Evolutionary conservation across 2,329 filamentous ascomycete genomes (phyloP).

Genomic region (Curvularia verruculosa): DNA sequence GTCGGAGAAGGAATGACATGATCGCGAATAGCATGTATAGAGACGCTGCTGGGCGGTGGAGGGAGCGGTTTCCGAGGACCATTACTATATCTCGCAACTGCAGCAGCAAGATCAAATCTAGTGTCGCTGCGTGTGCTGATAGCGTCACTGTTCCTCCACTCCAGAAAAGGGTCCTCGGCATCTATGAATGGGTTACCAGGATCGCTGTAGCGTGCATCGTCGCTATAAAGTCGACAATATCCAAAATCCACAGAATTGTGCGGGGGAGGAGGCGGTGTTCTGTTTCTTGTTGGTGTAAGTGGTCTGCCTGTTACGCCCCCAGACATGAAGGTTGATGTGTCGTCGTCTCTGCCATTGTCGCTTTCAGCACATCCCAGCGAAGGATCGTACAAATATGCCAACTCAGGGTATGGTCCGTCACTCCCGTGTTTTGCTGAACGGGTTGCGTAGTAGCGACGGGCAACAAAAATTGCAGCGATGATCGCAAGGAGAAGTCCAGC

Average conservation of each 20-base stretch:
- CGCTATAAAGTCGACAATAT: constrained; percentile 14
- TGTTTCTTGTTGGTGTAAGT: neutral
- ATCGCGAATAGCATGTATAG: constrained; percentile 11
- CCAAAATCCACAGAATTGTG: constrained; percentile 4
- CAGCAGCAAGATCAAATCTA: constrained; percentile 23
- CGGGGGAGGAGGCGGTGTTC: constrained; percentile 5
- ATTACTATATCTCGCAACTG: constrained; percentile 18
- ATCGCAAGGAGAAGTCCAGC: constrained; percentile 43
- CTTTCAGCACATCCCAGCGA: constrained; percentile 13
- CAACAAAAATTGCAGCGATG: constrained; percentile 42
- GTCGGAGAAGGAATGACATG: constrained; percentile 30
- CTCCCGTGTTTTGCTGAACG: constrained; percentile 30
- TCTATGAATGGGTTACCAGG: constrained; percentile 21
- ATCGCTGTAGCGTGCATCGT: constrained; percentile 16
- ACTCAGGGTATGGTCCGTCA: constrained; percentile 35
- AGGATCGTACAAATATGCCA: constrained; percentile 46
- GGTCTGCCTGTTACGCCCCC: constrained; percentile 23
- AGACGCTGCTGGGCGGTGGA: neutral
- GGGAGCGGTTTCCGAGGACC: constrained; percentile 14
- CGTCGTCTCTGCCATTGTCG: constrained; percentile 17
- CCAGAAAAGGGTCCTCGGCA: constrained; percentile 4
- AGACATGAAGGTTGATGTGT: constrained; percentile 33
- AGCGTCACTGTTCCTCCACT: constrained; percentile 14
- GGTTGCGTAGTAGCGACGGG: constrained; percentile 37
- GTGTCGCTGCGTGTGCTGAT: constrained; percentile 14